A percentile compares a stretch with the other conserved stretches of the same genome.
Conservation (phyloP, 352 stramenopile genomes). For the Phytopythium helicoides region DNA sequence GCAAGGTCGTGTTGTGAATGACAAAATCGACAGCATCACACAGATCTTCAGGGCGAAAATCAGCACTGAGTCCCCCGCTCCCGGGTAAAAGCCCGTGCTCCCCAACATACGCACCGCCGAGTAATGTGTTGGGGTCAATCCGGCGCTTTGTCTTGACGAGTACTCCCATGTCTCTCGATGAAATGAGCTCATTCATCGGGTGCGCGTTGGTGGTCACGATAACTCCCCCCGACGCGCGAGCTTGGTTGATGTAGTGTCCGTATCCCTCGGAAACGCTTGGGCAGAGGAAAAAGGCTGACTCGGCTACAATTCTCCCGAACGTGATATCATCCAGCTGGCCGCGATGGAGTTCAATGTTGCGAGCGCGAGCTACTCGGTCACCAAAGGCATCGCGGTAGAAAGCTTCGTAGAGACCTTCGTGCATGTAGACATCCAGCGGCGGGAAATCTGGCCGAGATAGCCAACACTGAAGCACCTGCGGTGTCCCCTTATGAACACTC, state of each 20-base stretch:
- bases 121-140: constrained; percentile 19
- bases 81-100: too few species aligned
- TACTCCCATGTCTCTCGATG: too few species aligned
- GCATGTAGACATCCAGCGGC: constrained; percentile 46
- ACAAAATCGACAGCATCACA: constrained; percentile 20
- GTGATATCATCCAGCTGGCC: constrained; percentile 24
- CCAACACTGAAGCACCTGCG: constrained; percentile 57
- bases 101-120: too few species aligned
- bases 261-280: constrained; percentile 60
- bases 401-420: constrained; percentile 30
- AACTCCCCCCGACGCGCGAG: constrained; percentile 41
- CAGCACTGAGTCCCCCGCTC: too few species aligned
- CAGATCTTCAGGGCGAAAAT: too few species aligned
- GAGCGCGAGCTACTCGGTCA: constrained; percentile 18
- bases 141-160: too few species aligned
- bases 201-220: constrained; percentile 48
- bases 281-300: constrained; percentile 53
- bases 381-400: constrained; percentile 29
- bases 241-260: constrained; percentile 72
- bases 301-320: constrained; percentile 41
- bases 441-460: constrained; percentile 40
- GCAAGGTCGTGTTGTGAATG: too few species aligned
- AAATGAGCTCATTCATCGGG: constrained; percentile 66
- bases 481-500: constrained; percentile 48
- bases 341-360: constrained; percentile 1